A percentile compares a stretch with the other conserved stretches of the same genome.
Evolutionary conservation across 1,284 basidiomycete species (phyloP).

Genomic region (Ganoderma multipileum): DNA sequence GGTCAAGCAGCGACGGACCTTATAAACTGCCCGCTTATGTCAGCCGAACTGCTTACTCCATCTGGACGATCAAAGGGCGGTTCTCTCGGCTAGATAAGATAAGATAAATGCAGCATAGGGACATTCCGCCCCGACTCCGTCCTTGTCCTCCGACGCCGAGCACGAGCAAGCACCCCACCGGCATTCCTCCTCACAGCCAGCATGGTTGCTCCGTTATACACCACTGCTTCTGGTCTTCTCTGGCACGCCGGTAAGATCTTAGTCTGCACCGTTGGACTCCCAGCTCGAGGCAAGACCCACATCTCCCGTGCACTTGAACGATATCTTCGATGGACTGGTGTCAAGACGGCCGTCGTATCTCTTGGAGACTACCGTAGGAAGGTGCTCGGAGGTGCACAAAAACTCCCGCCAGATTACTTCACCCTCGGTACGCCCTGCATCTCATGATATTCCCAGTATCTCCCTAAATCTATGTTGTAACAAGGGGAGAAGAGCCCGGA

Average conservation of each 20-base stretch:
- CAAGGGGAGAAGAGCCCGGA: conserved; percentile 77
- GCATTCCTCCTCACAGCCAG: not conserved
- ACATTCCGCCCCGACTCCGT: conserved; percentile 1
- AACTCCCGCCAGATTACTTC: conserved; percentile 93
- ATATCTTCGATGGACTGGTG: conserved; percentile 97
- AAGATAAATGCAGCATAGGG: not conserved
- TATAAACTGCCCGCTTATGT: conserved; percentile 19
- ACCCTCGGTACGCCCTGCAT: conserved; percentile 65
- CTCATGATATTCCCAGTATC: conserved; percentile 9
- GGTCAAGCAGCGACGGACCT: not conserved
- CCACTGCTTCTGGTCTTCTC: conserved; percentile 82
- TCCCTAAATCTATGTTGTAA: conserved; percentile 25
- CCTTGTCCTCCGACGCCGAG: not conserved
- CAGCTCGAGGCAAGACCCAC: conserved; percentile 96
- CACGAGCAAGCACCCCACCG: conserved; percentile 7
- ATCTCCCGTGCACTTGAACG: conserved; percentile 95
- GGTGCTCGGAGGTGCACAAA: conserved; percentile 87
- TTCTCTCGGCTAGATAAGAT: conserved; percentile 14
- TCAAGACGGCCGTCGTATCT: conserved; percentile 94
- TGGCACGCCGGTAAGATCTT: conserved; percentile 97
- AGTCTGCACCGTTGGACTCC: conserved; percentile 90
- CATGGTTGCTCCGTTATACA: conserved; percentile 91
- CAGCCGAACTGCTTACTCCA: not conserved
- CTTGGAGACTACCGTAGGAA: conserved; percentile 95
- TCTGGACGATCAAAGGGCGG: not conserved